Evolutionary conservation across 371 early-diverging fungal species (phyloP).

Genomic region (Umbelopsis sp.): DNA sequence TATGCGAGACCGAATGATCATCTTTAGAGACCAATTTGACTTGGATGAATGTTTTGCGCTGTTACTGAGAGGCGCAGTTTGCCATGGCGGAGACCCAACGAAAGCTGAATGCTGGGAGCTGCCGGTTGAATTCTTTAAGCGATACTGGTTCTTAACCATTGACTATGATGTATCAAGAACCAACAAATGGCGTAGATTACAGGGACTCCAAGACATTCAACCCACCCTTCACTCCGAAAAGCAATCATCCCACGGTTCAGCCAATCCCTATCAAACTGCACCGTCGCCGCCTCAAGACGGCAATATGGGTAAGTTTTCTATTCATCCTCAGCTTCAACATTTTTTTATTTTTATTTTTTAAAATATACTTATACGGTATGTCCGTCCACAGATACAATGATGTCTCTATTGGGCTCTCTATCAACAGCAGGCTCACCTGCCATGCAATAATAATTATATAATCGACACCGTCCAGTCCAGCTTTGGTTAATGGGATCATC

Average conservation of each 20-base stretch:
- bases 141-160: constrained; percentile 51
- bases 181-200: constrained; percentile 42
- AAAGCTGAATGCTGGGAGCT: constrained; percentile 61
- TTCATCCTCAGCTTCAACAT: too few species aligned
- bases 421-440: constrained; percentile 6
- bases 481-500: not conserved
- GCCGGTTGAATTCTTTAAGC: constrained; percentile 57
- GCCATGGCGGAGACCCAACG: constrained; percentile 64
- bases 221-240: not conserved
- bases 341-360: too few species aligned
- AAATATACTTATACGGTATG: too few species aligned
- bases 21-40: constrained; percentile 58
- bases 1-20: constrained; percentile 64
- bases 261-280: not conserved
- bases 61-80: constrained; percentile 50
- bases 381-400: not conserved
- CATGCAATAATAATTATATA: not conserved
- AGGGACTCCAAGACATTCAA: constrained; percentile 39
- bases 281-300: not conserved
- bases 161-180: constrained; percentile 41
- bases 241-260: not conserved
- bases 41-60: constrained; percentile 60
- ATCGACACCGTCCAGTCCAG: not conserved
- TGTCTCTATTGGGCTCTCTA: not conserved
- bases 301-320: not conserved